A percentile compares a stretch with the other conserved stretches of the same genome.
Evolutionary conservation across 2,329 filamentous ascomycete genomes (phyloP).

Genomic region (Hymenotorrendiella dingleyae): DNA sequence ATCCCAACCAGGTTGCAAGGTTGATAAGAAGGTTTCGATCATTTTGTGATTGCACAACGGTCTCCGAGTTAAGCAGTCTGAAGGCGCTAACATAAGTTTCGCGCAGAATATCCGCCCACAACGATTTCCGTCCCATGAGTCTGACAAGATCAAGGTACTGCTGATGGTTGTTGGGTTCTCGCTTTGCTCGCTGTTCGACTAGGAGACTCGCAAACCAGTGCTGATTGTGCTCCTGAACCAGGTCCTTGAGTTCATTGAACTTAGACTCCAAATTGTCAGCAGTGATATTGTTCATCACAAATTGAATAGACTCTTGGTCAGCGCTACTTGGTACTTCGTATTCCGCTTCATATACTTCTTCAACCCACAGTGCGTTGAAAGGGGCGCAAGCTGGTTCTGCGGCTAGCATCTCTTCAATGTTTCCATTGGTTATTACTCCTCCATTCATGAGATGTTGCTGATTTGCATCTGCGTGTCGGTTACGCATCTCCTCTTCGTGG

Average conservation of each 20-base stretch:
- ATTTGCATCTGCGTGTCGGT: conserved; percentile 45
- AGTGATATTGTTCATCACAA: conserved; percentile 94
- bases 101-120: conserved; percentile 86
- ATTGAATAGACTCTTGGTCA: conserved; percentile 87
- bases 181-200: conserved; percentile 91
- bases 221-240: conserved; percentile 74
- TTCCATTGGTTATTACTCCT: conserved; percentile 62
- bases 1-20: conserved; percentile 86
- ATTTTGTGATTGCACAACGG: conserved; percentile 74
- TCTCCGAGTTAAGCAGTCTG: conserved; percentile 83
- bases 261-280: conserved; percentile 82
- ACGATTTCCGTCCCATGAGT: conserved; percentile 67
- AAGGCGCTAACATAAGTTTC: conserved; percentile 87
- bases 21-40: conserved; percentile 91
- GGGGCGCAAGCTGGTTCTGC: conserved; percentile 59
- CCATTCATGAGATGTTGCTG: conserved; percentile 36
- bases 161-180: conserved; percentile 93
- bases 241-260: conserved; percentile 71
- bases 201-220: conserved; percentile 96
- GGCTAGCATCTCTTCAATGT: conserved; percentile 53
- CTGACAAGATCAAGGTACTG: conserved; percentile 87
- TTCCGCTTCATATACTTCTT: conserved; percentile 57
- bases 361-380: conserved; percentile 74
- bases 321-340: conserved; percentile 82
- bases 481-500: conserved; percentile 54